Evolutionary conservation across 345 rosid genomes (phyloP).

Genomic region (Aquilaria yunnanensis): DNA sequence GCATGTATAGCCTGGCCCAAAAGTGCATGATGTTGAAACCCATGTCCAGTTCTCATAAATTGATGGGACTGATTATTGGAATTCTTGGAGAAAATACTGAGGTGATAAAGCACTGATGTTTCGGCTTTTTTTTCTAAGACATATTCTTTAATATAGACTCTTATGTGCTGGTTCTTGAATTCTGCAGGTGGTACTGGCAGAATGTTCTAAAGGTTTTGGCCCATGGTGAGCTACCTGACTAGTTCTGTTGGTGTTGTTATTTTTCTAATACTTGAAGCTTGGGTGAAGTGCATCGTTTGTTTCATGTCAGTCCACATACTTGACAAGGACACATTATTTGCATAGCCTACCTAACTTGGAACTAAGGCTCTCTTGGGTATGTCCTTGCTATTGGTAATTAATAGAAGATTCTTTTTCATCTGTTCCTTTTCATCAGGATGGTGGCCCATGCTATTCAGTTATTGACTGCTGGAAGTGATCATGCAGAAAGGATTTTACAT

Average conservation of each 20-base stretch:
- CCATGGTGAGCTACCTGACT: slow-evolving; percentile 61
- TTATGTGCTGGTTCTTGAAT: slow-evolving; percentile 9
- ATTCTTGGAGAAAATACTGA: slow-evolving; percentile 87
- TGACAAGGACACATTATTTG: background rate
- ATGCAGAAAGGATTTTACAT: slow-evolving; percentile 67
- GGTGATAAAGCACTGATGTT: slow-evolving; percentile 29
- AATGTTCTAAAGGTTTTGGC: slow-evolving; percentile 87
- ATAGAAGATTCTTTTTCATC: slow-evolving; percentile 8
- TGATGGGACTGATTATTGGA: slow-evolving; percentile 65
- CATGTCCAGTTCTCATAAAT: slow-evolving; percentile 50
- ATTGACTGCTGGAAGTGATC: slow-evolving; percentile 71
- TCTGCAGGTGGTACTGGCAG: slow-evolving; percentile 85
- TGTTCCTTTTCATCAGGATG: slow-evolving; percentile 59
- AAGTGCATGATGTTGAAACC: slow-evolving; percentile 80
- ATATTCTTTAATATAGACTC: background rate
- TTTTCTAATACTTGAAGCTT: slow-evolving; percentile 2
- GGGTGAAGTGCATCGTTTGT: background rate
- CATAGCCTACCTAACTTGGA: background rate
- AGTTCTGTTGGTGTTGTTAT: background rate
- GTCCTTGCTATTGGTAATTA: slow-evolving; percentile 1
- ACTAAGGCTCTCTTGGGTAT: slow-evolving; percentile 4
- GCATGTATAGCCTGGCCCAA: slow-evolving; percentile 80
- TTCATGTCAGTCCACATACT: background rate
- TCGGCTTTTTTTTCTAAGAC: slow-evolving; percentile 1
- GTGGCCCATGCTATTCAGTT: slow-evolving; percentile 85